These are phyloP conservation scores for Neoboletus brunneissimus DNA, from an alignment of 768 basidiomycete species.

Conservation along the genomic window DNA sequence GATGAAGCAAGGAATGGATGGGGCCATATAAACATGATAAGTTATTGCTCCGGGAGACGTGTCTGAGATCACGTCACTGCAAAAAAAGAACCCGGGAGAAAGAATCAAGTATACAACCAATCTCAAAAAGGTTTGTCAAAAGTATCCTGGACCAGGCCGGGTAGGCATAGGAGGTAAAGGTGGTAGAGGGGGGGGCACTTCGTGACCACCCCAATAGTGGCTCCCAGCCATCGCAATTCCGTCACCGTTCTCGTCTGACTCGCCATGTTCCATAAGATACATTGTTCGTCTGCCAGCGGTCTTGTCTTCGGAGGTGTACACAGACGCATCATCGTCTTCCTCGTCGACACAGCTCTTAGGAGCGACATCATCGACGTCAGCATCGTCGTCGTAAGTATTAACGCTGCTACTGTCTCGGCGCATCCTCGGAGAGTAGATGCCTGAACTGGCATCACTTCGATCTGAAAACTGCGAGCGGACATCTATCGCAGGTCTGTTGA, in stretches of 20 bases:
- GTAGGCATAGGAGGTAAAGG: slow-evolving; percentile 14
- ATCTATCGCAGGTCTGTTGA: not conserved
- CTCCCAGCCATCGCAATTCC: slow-evolving; percentile 18
- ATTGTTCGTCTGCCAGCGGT: slow-evolving; percentile 35
- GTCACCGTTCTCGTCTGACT: slow-evolving; percentile 21
- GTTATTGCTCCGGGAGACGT: slow-evolving; percentile 15
- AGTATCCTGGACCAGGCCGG: slow-evolving; percentile 29
- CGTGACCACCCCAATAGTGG: slow-evolving; percentile 19
- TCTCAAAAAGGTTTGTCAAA: slow-evolving; percentile 16
- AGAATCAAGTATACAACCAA: not conserved
- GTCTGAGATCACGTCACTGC: not conserved
- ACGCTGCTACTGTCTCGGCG: slow-evolving; percentile 17
- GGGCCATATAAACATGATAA: slow-evolving; percentile 31
- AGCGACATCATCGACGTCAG: slow-evolving; percentile 16
- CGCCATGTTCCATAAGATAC: slow-evolving; percentile 32
- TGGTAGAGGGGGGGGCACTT: slow-evolving; percentile 21
- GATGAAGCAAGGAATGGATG: slow-evolving; percentile 9
- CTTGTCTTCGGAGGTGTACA: slow-evolving; percentile 31
- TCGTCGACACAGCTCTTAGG: slow-evolving; percentile 14
- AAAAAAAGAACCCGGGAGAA: slow-evolving; percentile 10
- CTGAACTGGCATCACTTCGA: slow-evolving; percentile 16
- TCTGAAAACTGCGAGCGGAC: slow-evolving; percentile 22
- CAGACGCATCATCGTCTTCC: slow-evolving; percentile 30
- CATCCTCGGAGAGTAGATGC: slow-evolving; percentile 17
- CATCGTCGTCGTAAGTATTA: slow-evolving; percentile 22